These are phyloP conservation scores for Trichoderma brevicompactum DNA, from an alignment of 2,329 filamentous ascomycete genomes.

Conservation along the genomic window DNA sequence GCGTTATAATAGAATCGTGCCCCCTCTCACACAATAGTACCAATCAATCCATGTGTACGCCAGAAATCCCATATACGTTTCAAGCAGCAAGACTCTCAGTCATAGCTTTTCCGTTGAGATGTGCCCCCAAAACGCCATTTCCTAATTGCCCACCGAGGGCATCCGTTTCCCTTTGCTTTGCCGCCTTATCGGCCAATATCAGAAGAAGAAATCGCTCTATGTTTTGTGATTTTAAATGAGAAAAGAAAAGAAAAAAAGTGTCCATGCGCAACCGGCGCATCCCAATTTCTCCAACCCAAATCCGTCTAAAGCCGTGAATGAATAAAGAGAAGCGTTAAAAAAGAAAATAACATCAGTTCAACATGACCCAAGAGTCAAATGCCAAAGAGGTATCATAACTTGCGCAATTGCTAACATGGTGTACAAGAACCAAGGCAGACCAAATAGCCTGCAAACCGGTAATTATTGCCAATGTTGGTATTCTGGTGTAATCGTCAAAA, in stretches of 20 bases:
- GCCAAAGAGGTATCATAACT: not conserved
- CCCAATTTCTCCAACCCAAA: not conserved
- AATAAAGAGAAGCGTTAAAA: not conserved
- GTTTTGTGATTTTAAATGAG: conserved; percentile 5
- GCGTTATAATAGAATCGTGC: not conserved
- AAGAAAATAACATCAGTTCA: not conserved
- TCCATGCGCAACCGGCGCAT: not conserved
- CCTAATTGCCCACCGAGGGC: conserved; percentile 4
- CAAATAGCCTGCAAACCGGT: no score
- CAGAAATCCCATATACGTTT: not conserved
- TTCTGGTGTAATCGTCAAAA: no score
- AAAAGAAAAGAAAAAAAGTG: not conserved
- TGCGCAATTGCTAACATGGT: not conserved
- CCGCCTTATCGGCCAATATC: not conserved
- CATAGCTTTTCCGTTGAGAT: not conserved
- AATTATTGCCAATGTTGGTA: no score
- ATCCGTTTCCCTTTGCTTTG: conserved; percentile 9
- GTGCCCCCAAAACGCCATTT: conserved; percentile 14
- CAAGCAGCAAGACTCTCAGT: not conserved
- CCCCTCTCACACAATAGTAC: not conserved
- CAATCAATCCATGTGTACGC: not conserved
- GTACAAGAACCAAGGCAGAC: not conserved
- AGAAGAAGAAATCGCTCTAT: conserved; percentile 22
- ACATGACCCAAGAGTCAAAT: not conserved
- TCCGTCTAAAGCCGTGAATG: conserved; percentile 1